Percentiles rank a stretch among this genome's conserved stretches.
phyloP scores from a whole-genome alignment of 1,139 yeast species.

The Yamadazyma spencermartinsiae region DNA sequence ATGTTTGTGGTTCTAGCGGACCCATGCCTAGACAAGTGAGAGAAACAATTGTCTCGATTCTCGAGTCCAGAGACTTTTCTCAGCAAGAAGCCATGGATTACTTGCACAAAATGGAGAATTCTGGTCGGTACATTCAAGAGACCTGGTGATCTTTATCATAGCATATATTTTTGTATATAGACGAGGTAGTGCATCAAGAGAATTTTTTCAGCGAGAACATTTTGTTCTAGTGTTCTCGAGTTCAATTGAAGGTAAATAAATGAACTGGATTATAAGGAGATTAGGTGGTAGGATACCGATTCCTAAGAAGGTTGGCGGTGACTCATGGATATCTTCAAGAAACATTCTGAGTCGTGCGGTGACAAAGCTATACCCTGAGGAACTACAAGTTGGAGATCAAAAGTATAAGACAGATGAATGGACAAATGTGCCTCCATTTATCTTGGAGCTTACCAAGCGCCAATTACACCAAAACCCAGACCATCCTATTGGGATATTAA shows the following conservation, averaged over 20 bases:
- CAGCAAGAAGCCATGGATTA: slow-evolving; percentile 51
- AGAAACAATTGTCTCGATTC: slow-evolving; percentile 64
- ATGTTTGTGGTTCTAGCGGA: slow-evolving; percentile 92
- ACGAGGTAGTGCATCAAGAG: no score
- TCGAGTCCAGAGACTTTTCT: slow-evolving; percentile 43
- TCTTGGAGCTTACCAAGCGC: slow-evolving; percentile 67
- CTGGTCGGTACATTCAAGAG: slow-evolving; percentile 78
- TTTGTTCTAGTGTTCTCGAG: no score
- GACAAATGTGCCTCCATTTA: slow-evolving; percentile 84
- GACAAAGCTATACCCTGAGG: slow-evolving; percentile 25
- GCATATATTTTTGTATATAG: slow-evolving; percentile 1
- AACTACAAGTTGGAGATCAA: slow-evolving; percentile 49
- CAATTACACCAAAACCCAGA: slow-evolving; percentile 68
- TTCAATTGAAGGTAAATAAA: no score
- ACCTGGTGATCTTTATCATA: slow-evolving; percentile 62
- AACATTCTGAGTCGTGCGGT: no score
- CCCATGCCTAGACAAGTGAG: slow-evolving; percentile 92
- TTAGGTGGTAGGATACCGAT: no score
- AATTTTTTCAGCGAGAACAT: no score
- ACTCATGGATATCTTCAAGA: no score
- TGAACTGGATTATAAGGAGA: no score
- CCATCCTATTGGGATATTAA: slow-evolving; percentile 89
- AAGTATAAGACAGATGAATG: slow-evolving; percentile 66
- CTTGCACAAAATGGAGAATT: slow-evolving; percentile 61
- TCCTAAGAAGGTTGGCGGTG: no score